Evolutionary conservation across 768 basidiomycete genomes (phyloP), one percentile per base, ranked within the genome.

Genomic region (Melanogaster broomeanus): DNA sequence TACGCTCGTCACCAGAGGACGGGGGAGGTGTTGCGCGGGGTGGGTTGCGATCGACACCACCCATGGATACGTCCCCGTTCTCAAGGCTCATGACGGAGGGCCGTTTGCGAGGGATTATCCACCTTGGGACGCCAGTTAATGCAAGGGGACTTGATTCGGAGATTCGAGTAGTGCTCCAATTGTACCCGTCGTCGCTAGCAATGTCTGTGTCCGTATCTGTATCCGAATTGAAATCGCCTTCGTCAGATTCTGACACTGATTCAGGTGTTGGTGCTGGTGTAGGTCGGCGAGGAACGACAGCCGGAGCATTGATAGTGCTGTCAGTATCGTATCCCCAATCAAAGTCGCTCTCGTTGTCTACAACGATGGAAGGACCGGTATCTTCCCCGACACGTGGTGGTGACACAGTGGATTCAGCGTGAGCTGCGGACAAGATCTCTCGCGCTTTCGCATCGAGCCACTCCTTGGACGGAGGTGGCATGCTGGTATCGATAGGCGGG

Each of bases 291-390:
- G 52, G 8, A 7, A 28, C 4, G 2, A 56, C 5, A 3, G 41
- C 6, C 34, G 24, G 27, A 27, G 18, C 34, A 21, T 58, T 55
- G 45, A 60, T 30, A 9, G 66, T 59, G 16, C 40, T 53, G 37
- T 68, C 63, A 5, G 55, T 49, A 25, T 59, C 62, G 45, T 66
- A 62, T 33, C 60, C 56, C 33, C 57, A 60, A 31, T 56, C 54
- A 18, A 58, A 48, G n/a, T 52, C 46, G 30, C 21, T 40, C 15
- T 46, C 44, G 35, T 61, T 58, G 28, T 60, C 56, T 4, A 43
- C 42, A 5, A 19, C 35, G 3, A 7, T 12, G 4, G 53, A 25
- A 16, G 35, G 40, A n/a, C 34, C 45, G 4, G 42, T 1, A 0
- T 34, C 18, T n/a, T 44, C 38, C 42, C 8, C 22, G n/a, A n/a